Base-by-base conservation (phyloP, 2,329 filamentous ascomycete species). In the Diaporthe ampelina region DNA sequence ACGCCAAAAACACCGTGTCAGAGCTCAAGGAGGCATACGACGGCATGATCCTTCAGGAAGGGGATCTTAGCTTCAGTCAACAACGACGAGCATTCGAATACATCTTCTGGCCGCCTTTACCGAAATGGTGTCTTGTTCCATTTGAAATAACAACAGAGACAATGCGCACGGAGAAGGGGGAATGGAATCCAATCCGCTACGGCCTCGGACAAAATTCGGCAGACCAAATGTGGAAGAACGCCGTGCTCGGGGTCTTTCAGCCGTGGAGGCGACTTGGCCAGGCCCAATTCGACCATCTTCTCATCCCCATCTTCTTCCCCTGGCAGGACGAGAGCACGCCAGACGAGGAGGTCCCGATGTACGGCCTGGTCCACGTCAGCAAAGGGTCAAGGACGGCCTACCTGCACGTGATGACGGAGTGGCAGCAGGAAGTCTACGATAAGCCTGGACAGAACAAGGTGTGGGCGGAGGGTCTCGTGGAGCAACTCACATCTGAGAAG, bases 341-440 rank as follows among this genome's bases (percentile, higher is more conserved):
- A 37, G 43, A 71, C 6, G 63, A 32, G 37, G 69, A 32, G 37
- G 69, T 71, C 6, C 56, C 56, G 0, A 71, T 71, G 69, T 71
- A 24, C 29, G 69, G 43, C 0, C 69, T 71, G 1, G 43, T 71
- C 11, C 69, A 71, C 29, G 0, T 59, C 21, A 24, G 9, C 2
- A 71, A 52, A 29, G 56, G 17, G 9, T 35, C n/a, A 1, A 50
- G 48, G n/a, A 71, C 56, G 9, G 69, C 69, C 1, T 71, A 71
- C 69, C 2, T 71, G 4, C 69, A 71, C 21, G 69, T 71, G 8
- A 71, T 71, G 69, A 61, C 69, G 5, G 40, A 71, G 56, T 71
- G 69, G 69, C 69, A 71, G 19, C 29, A 52, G 24, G 32, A 59
- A 3, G 35, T 40, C 9, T 71, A 26, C 29, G 57, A 71, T 10